These are phyloP conservation scores for Leishmania guyanensis DNA, from an alignment of 208 protist species.

Conservation along the genomic window DNA sequence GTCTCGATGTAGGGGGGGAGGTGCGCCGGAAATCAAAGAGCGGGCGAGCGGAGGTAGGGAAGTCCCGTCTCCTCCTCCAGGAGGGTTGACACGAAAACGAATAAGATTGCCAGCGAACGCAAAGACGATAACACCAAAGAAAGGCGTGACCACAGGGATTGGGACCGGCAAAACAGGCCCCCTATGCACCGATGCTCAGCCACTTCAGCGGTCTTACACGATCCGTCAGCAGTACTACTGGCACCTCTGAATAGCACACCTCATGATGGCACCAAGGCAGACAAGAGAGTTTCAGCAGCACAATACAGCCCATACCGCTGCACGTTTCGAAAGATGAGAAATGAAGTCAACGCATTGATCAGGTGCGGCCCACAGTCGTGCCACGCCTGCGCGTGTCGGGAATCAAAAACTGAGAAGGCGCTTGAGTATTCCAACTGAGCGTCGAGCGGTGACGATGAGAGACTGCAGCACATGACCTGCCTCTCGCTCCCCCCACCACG, in stretches of 20 bases:
- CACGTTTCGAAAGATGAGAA: neutral
- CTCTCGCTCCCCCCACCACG: neutral
- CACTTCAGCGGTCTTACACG: neutral
- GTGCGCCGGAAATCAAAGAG: neutral
- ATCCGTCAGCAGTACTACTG: neutral
- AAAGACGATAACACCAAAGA: too few relatives aligned
- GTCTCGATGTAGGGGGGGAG: too few relatives aligned
- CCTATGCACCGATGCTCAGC: neutral
- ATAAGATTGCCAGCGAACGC: too few relatives aligned
- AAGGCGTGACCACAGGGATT: neutral
- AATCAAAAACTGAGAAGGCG: neutral
- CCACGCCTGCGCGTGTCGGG: neutral
- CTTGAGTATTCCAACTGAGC: neutral
- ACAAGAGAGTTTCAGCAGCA: neutral
- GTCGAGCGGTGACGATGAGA: neutral
- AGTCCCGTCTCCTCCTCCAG: neutral
- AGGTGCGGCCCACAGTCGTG: neutral
- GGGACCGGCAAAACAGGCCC: neutral
- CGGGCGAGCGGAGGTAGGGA: neutral
- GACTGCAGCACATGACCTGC: neutral
- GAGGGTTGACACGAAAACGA: too few relatives aligned
- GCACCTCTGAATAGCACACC: neutral
- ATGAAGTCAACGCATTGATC: neutral
- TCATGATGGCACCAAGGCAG: neutral
- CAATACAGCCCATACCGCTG: neutral